Evolutionary conservation across 805 yeast species (phyloP).

Genomic region (Soucietia sequanensis): DNA sequence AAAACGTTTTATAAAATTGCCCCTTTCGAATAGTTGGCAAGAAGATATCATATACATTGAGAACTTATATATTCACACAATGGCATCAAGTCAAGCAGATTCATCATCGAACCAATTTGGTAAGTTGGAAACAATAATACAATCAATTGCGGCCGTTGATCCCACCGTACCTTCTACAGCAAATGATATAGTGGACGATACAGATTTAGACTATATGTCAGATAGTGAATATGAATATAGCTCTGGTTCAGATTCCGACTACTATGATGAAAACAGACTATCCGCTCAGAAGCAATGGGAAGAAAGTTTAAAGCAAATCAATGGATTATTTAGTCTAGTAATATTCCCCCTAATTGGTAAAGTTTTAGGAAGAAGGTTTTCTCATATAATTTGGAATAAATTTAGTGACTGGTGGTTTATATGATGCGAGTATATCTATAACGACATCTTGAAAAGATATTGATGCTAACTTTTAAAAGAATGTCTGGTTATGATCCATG

Average conservation of each 20-base stretch:
- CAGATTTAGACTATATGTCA: slow-evolving; percentile 6
- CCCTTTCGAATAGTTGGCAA: too few relatives aligned
- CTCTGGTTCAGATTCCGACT: slow-evolving; percentile 9
- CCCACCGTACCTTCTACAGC: too few relatives aligned
- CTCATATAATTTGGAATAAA: slow-evolving; percentile 40
- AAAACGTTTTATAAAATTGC: too few relatives aligned
- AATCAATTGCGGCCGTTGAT: too few relatives aligned
- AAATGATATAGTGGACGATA: too few relatives aligned
- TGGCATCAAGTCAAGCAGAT: too few relatives aligned
- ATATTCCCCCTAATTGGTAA: slow-evolving; percentile 67
- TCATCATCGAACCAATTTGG: too few relatives aligned
- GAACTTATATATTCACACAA: too few relatives aligned
- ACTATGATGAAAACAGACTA: slow-evolving; percentile 15
- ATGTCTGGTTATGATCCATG: too few relatives aligned
- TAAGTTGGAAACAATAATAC: too few relatives aligned
- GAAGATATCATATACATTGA: too few relatives aligned
- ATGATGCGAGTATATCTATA: not conserved
- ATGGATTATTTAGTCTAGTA: slow-evolving; percentile 56
- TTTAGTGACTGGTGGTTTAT: slow-evolving; percentile 35
- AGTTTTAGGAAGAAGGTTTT: slow-evolving; percentile 60
- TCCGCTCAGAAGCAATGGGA: slow-evolving; percentile 75
- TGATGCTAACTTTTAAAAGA: not conserved
- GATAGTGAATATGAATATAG: slow-evolving; percentile 8
- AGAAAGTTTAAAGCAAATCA: slow-evolving; percentile 59
- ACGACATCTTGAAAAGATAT: slow-evolving; percentile 2